A percentile compares a stretch with the other conserved stretches of the same genome.
phyloP scores from a whole-genome alignment of 495 filamentous ascomycete species.

The Penicillium parvum region DNA sequence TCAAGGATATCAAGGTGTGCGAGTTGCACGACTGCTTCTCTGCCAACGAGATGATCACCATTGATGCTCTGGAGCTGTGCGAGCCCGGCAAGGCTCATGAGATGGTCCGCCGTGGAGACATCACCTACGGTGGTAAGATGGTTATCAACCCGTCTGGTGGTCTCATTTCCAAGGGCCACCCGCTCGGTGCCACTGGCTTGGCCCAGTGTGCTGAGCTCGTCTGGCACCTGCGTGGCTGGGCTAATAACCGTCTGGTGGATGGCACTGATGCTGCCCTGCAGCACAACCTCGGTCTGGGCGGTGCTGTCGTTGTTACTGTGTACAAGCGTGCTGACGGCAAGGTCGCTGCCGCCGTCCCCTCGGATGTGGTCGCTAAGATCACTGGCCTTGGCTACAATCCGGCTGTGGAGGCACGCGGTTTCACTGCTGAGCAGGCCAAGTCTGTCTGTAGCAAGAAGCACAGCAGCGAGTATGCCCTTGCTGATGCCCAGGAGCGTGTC shows the following conservation, averaged over 20 bases:
- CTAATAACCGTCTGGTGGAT: conserved; percentile 75
- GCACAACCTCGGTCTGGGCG: conserved; percentile 91
- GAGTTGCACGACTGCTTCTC: conserved; percentile 98
- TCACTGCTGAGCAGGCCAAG: conserved; percentile 70
- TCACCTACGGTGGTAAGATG: conserved; percentile 85
- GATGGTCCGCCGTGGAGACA: conserved; percentile 81
- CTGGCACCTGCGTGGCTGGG: conserved; percentile 96
- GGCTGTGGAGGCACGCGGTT: conserved; percentile 80
- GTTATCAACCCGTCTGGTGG: conserved; percentile 93
- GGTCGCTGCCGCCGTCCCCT: conserved; percentile 50
- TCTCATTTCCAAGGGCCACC: conserved; percentile 93
- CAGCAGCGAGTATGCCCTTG: conserved; percentile 67
- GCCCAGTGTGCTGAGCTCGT: conserved; percentile 95
- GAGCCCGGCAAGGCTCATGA: conserved; percentile 85
- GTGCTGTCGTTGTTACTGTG: conserved; percentile 85
- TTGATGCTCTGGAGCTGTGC: conserved; percentile 81
- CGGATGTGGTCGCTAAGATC: conserved; percentile 54
- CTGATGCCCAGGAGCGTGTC: conserved; percentile 68
- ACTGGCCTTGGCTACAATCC: conserved; percentile 86
- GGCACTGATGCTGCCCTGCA: conserved; percentile 72
- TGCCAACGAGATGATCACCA: conserved; percentile 85
- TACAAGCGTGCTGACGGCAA: conserved; percentile 84
- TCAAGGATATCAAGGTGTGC: conserved; percentile 72
- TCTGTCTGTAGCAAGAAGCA: conserved; percentile 65
- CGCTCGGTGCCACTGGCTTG: conserved; percentile 85